These are phyloP conservation scores for Teunomyces panamensis DNA, from an alignment of 805 yeast species.

Conservation along the genomic window DNA sequence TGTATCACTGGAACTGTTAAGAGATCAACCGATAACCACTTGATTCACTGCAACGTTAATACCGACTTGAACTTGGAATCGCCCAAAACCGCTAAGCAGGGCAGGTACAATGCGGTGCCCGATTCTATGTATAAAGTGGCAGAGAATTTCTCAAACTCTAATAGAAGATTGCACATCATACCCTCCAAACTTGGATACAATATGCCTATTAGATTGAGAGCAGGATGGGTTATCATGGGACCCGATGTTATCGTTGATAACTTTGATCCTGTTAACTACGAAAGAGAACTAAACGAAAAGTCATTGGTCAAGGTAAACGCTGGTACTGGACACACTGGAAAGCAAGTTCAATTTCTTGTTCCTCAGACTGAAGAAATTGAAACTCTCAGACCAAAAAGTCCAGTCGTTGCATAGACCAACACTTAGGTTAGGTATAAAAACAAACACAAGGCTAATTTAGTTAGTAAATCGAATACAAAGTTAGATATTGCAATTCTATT, in stretches of 20 bases:
- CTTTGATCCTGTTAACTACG: constrained; percentile 42
- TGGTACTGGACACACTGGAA: constrained; percentile 18
- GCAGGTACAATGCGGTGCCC: constrained; percentile 45
- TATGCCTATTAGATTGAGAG: constrained; percentile 61
- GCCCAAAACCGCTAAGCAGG: constrained; percentile 7
- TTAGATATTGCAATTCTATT: neutral
- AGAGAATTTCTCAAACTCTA: constrained; percentile 84
- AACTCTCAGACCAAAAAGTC: constrained; percentile 79
- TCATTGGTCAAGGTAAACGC: constrained; percentile 25
- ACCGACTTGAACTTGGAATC: constrained; percentile 79
- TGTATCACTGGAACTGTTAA: constrained; percentile 93
- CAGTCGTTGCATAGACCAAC: constrained; percentile 24
- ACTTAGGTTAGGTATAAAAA: neutral
- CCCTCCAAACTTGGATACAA: constrained; percentile 70
- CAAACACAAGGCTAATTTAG: neutral
- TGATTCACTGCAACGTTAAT: constrained; percentile 89
- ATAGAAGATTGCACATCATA: constrained; percentile 78
- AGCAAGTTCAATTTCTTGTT: constrained; percentile 48
- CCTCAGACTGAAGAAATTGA: constrained; percentile 76
- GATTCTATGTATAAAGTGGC: constrained; percentile 74
- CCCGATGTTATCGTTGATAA: constrained; percentile 80
- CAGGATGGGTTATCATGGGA: constrained; percentile 88
- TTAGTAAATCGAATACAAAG: neutral
- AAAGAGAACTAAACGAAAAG: constrained; percentile 27
- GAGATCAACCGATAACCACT: constrained; percentile 75